Conservation (phyloP, 106 monocot species). For the Posidonia australis region DNA sequence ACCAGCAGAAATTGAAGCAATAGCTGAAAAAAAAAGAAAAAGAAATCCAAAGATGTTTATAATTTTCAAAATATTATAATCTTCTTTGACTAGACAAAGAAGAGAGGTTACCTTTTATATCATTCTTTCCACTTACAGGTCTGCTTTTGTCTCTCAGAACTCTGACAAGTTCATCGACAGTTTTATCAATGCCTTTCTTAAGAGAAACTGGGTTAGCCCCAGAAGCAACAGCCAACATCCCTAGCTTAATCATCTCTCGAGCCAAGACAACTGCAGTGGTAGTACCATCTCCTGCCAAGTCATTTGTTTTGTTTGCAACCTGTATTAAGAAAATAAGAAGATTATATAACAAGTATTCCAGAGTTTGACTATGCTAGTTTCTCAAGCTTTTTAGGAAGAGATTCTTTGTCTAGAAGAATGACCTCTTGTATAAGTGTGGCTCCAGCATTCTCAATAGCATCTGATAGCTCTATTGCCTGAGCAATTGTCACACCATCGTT, state of each 20-base stretch:
- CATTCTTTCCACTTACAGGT: slow-evolving; percentile 42
- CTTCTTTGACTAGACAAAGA: background rate
- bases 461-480: slow-evolving; percentile 62
- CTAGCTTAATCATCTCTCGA: slow-evolving; percentile 82
- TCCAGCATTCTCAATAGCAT: slow-evolving; percentile 81
- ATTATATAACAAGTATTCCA: background rate
- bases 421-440: slow-evolving; percentile 81
- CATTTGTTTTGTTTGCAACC: slow-evolving; percentile 93
- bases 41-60: background rate
- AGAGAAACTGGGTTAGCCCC: slow-evolving; percentile 84
- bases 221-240: slow-evolving; percentile 58
- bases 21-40: slow-evolving; percentile 37
- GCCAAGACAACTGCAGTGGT: slow-evolving; percentile 85
- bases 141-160: slow-evolving; percentile 41
- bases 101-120: slow-evolving; percentile 59
- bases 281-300: slow-evolving; percentile 84
- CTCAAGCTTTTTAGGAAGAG: background rate
- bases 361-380: background rate
- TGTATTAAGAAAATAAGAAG: slow-evolving; percentile 19
- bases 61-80: background rate
- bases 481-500: slow-evolving; percentile 98
- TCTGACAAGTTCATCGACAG: slow-evolving; percentile 52
- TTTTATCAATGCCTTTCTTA: slow-evolving; percentile 87
- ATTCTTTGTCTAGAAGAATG: slow-evolving; percentile 3
- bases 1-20: slow-evolving; percentile 75